Evolutionary conservation across 2,329 filamentous ascomycete genomes (phyloP), one percentile per base, ranked within the genome.

Genomic region (Colletotrichum sojae): DNA sequence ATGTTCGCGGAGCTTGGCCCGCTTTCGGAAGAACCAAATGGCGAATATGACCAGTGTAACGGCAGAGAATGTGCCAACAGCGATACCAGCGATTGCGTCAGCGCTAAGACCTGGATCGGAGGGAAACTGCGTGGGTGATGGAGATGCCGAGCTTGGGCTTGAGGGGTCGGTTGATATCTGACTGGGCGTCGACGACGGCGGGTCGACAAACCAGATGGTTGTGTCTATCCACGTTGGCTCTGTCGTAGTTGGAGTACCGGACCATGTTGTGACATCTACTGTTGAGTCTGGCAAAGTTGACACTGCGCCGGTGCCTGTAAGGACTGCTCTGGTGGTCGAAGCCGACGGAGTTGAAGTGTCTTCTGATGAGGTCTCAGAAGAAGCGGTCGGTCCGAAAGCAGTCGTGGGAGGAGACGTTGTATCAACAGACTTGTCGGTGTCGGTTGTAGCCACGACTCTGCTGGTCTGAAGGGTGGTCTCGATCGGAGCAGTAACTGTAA

Each of bases 21-120:
- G 61, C 39, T 63, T 64, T 5, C 75, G 72, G 27, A 78, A 25
- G 9, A 76, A 59, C 58, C 74, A 71, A 10, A 71, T 22, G 18
- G 40, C 52, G 8, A 75, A 54, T 4, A 75, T 45, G 40, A 78
- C 45, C 27, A 78, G 46, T 16, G 76, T 20, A n/a, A 77, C 20
- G 48, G 72, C 70, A 9, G 74, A 61, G 27, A 77, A 62, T 13
- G 71, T 60, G 49, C 77, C 77, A 8, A 77, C 25, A 2, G 71
- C 71, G 27, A 80, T 70, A 49, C 74, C 76, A 2, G 76, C 75
- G 31, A 79, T 76, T 63, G 77, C 73, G 31, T 73, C 75, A 6
- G 75, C 66, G 39, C 59, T 67, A 20, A 78, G 72, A 27, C 54
- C 46, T 4, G 69, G 40, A 18, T 36, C 54, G 6, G 52, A 56